Evolutionary conservation across 2,329 filamentous ascomycete species (phyloP).

Genomic region (Plenodomus biglobosus): DNA sequence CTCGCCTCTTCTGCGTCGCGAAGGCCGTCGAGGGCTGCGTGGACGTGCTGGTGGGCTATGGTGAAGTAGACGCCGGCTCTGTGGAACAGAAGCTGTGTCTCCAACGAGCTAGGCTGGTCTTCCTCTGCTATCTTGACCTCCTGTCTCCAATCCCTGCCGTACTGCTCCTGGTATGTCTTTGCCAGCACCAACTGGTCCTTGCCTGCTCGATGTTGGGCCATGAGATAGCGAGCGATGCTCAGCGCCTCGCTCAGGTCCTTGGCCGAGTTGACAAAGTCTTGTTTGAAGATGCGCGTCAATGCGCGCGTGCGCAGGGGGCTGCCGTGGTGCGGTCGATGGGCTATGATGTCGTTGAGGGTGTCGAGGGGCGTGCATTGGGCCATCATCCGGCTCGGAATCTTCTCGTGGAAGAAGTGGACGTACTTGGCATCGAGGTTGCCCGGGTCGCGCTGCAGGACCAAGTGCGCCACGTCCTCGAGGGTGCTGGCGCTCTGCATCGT

Average conservation of each 20-base stretch:
- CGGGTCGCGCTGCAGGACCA: constrained; percentile 71
- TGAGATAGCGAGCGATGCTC: constrained; percentile 55
- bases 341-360: constrained; percentile 68
- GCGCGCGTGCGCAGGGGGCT: constrained; percentile 73
- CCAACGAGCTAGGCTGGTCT: constrained; percentile 73
- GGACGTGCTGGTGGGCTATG: constrained; percentile 68
- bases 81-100: constrained; percentile 75
- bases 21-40: constrained; percentile 56
- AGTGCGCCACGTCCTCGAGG: constrained; percentile 72
- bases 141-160: constrained; percentile 51
- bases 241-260: constrained; percentile 71
- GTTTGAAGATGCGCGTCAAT: constrained; percentile 73
- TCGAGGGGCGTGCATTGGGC: constrained; percentile 70
- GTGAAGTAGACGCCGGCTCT: constrained; percentile 71
- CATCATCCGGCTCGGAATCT: constrained; percentile 75
- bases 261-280: constrained; percentile 69
- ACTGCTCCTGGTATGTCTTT: constrained; percentile 46
- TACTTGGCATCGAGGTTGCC: constrained; percentile 74
- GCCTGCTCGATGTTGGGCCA: constrained; percentile 54
- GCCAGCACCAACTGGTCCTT: constrained; percentile 57
- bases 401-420: constrained; percentile 92
- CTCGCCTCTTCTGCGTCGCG: constrained; percentile 44
- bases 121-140: constrained; percentile 59
- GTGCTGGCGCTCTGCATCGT: constrained; percentile 80
- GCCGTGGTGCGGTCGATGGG: constrained; percentile 62